These are phyloP conservation scores for Bacterosira constricta DNA, from an alignment of 108 stramenopile genomes.

Conservation along the genomic window DNA sequence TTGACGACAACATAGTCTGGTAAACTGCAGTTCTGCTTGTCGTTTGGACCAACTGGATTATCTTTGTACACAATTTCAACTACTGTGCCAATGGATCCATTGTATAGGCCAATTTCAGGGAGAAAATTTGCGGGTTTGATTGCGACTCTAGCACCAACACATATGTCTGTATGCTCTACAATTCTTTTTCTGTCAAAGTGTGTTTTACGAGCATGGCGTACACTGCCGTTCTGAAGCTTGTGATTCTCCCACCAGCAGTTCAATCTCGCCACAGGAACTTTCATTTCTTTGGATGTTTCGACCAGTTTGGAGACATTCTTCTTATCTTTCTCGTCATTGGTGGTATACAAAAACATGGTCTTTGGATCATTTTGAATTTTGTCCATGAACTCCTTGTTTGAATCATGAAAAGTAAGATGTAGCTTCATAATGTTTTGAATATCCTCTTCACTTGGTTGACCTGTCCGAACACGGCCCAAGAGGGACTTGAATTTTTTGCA, in stretches of 20 bases:
- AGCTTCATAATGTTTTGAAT: neutral
- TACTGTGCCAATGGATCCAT: neutral
- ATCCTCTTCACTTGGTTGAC: neutral
- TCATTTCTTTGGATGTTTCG: neutral
- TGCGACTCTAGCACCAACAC: constrained; percentile 3
- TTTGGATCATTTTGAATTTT: neutral
- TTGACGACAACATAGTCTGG: neutral
- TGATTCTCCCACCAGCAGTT: neutral
- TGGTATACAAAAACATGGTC: neutral
- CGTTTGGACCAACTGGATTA: neutral
- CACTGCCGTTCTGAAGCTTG: neutral
- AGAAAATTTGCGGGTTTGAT: neutral
- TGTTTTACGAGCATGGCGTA: neutral
- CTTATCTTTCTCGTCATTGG: neutral
- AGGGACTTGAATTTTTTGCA: neutral
- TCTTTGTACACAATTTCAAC: neutral
- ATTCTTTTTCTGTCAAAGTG: neutral
- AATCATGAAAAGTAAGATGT: neutral
- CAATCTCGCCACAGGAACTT: neutral
- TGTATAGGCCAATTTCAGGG: neutral
- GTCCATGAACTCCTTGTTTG: neutral
- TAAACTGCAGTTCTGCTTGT: neutral
- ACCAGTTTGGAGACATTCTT: neutral
- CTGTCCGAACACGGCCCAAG: neutral
- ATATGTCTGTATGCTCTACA: neutral